Evolutionary conservation across 2,329 filamentous ascomycete genomes (phyloP).

Genomic region (Chaetomiaceae sp.): DNA sequence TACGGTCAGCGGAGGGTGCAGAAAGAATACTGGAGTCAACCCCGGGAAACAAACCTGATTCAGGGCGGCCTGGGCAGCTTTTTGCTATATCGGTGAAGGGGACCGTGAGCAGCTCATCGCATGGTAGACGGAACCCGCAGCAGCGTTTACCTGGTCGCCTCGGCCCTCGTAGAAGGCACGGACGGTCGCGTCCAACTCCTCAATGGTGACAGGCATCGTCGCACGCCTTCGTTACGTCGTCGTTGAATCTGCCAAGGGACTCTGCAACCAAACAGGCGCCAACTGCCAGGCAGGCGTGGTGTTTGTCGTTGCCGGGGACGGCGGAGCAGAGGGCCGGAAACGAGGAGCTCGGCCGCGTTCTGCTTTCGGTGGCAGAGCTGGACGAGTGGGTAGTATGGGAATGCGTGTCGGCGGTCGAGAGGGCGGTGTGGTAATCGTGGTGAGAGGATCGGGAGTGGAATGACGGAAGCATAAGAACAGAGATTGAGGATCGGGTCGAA

Average conservation of each 20-base stretch:
- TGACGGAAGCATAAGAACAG: constrained; percentile 25
- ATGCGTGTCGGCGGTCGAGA: constrained; percentile 1
- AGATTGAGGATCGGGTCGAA: constrained; percentile 26
- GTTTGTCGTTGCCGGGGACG: constrained; percentile 2
- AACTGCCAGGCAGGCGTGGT: background rate
- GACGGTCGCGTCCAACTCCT: constrained; percentile 94
- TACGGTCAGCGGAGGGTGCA: constrained; percentile 23
- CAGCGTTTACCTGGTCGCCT: constrained; percentile 70
- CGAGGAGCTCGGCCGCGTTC: constrained; percentile 7
- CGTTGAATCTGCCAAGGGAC: constrained; percentile 1
- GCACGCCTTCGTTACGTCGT: constrained; percentile 19
- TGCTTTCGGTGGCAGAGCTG: constrained; percentile 1
- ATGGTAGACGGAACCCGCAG: constrained; percentile 8
- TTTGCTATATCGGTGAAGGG: constrained; percentile 62
- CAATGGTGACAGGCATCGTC: constrained; percentile 67
- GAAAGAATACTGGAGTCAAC: background rate
- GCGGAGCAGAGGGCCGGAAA: constrained; percentile 6
- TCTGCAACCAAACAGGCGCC: background rate
- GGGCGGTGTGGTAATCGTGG: constrained; percentile 13
- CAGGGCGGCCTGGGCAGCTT: constrained; percentile 84
- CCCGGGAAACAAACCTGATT: constrained; percentile 65
- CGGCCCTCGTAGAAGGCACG: constrained; percentile 96
- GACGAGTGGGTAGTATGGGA: background rate
- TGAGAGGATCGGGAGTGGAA: constrained; percentile 14
- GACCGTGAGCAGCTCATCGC: constrained; percentile 31